These are phyloP conservation scores for Saccharomycopsis vini DNA, from an alignment of 805 yeast species.

Conservation along the genomic window DNA sequence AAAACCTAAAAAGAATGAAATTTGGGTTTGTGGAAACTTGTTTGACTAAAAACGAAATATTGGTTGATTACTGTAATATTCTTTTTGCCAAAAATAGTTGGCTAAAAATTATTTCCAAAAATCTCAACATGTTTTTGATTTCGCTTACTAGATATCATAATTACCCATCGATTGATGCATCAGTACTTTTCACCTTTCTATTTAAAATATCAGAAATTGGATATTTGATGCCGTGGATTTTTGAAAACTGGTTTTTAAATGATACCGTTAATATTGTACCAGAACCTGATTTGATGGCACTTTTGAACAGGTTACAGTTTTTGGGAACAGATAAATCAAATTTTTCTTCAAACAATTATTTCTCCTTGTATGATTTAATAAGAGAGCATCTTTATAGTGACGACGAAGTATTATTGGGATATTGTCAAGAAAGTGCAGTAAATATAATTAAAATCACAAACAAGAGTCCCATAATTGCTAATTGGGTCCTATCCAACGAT, in stretches of 20 bases:
- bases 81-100: background rate
- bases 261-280: background rate
- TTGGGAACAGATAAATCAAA: background rate
- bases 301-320: background rate
- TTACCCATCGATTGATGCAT: background rate
- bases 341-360: background rate
- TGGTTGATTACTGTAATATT: background rate
- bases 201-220: constrained; percentile 1
- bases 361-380: constrained; percentile 5
- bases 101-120: background rate
- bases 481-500: background rate
- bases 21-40: background rate
- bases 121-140: background rate
- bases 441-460: constrained; percentile 1
- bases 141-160: background rate
- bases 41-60: background rate
- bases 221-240: background rate
- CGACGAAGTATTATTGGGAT: background rate
- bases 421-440: constrained; percentile 2
- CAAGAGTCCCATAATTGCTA: background rate
- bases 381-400: constrained; percentile 5
- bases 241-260: constrained; percentile 5
- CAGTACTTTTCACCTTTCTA: background rate
- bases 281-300: constrained; percentile 1
- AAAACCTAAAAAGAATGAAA: background rate